Base-by-base conservation (phyloP, 495 filamentous ascomycete genomes). In the Trichoderma reesei region DNA sequence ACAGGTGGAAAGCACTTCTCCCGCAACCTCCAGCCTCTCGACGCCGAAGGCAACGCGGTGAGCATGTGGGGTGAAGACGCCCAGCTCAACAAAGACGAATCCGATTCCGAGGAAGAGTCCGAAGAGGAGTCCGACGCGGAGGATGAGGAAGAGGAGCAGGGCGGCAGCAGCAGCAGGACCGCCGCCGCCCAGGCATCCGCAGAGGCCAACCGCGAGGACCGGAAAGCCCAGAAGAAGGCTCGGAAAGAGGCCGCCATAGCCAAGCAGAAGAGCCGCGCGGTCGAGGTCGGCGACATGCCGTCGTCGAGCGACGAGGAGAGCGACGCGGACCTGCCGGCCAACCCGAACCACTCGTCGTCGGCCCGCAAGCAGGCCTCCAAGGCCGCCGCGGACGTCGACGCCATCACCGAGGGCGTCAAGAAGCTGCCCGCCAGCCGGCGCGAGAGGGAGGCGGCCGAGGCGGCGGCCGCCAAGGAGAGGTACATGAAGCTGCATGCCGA, bases 1-100 rank as follows among this genome's bases (percentile, higher is more conserved):
- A 54, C 63, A 96, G 93, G 92, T 63, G 94, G 93, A 68, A 96
- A 96, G 77, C 87, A 95, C 66, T 98, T 92, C 83, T 96, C 92
- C 66, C 86, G 88, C 44, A 88, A 96, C 72, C 85, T 97, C 11
- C 85, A 86, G 72, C 92, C 91, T 7, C 80, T 91, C 68, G 91
- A 95, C 68, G 88, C 87, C 61, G 89, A 97, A 73, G 92, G 90
- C 66, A 91, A 90, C 64, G 79, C 82, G 64, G 73, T 84, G 20
- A 82, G 87, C 75, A 88, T 96, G 80, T 94, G 92, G 91, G 71
- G 75, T 67, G 69, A 70, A 41, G 71, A 76, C 38, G 76, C 75
- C 26, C 64, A 74, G 36, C 78, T 77, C 10, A 73, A 78, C 18
- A 78, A 76, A 41, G 80, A 81, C 6, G 79, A 80, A 20, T 80